Evolutionary conservation across 1,284 basidiomycete species (phyloP), one percentile per base, ranked within the genome.

Genomic region (Rhodotorula sp.): DNA sequence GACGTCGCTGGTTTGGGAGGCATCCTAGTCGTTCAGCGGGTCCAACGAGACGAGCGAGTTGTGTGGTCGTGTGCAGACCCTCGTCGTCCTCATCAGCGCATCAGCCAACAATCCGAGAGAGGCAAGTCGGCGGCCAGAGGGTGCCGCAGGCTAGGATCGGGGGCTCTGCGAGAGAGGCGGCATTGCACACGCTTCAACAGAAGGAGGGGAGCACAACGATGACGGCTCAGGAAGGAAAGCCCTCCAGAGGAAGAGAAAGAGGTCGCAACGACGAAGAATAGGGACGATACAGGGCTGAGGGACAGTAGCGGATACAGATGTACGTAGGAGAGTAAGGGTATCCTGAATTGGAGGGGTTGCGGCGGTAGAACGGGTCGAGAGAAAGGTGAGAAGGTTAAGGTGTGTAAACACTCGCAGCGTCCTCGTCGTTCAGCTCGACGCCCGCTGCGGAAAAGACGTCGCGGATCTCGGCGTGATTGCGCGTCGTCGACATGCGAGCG

Each of bases 371-470:
- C 24, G 34, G 4, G 17, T 1, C 20, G 55, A 29, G 34, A 17
- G 2, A 34, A 22, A 10, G 9, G 49, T 20, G 17, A 34, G n/a
- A 44, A 10, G n/a, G n/a, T 11, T 27, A 30, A 36, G 24, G n/a
- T 5, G 24, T 64, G 20, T 68, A 74, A 6, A 71, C 64, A 8
- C 64, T 64, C 32, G 32, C 51, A 4, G 58, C 67, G 30, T 74
- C 72, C 30, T 68, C 60, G 24, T 60, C 67, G 44, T 55, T 68
- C 27, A 74, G 55, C 8, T 61, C 29, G 17, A 74, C 69, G 10
- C 72, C 72, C 0, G 72, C 72, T 11, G 72, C 72, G 3, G 67
- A 57, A 29, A 74, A 74, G 10, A 74, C 53, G 17, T 74, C 72
- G 6, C 53, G 49, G 30, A 74, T 67, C 72, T 74, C 73, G 53